phyloP scores from a whole-genome alignment of 163 green algal genomes.

The Scenedesmus sp. region DNA sequence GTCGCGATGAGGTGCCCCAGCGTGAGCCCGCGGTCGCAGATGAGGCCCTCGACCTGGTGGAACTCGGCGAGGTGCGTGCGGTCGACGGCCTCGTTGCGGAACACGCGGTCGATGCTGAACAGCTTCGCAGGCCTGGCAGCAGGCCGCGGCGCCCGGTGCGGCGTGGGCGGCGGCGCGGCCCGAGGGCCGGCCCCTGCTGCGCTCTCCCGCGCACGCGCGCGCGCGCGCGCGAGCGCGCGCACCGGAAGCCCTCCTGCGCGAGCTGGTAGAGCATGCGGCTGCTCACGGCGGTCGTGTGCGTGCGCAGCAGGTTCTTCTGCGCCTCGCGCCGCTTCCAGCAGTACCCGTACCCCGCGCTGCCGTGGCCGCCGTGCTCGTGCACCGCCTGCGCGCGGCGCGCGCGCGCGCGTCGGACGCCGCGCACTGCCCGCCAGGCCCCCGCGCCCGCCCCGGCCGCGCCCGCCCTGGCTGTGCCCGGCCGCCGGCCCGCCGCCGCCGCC shows the following conservation, averaged over 20 bases:
- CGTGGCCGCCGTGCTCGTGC: slow-evolving; percentile 94
- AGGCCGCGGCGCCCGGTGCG: too few relatives aligned
- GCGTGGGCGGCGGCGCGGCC: background rate
- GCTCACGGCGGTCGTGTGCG: slow-evolving; percentile 98
- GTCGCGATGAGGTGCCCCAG: slow-evolving; percentile 91
- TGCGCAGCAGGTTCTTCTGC: slow-evolving; percentile 99
- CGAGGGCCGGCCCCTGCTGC: background rate
- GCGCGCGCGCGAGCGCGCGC: too few relatives aligned
- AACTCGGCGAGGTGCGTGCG: slow-evolving; percentile 99
- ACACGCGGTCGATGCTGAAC: slow-evolving; percentile 99
- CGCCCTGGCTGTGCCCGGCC: too few relatives aligned
- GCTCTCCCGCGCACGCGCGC: background rate
- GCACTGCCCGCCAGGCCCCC: too few relatives aligned
- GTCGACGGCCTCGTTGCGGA: slow-evolving; percentile 96
- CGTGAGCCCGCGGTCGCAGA: slow-evolving; percentile 93
- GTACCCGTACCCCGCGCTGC: slow-evolving; percentile 94
- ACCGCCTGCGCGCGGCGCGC: slow-evolving; percentile 50
- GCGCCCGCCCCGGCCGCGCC: too few relatives aligned
- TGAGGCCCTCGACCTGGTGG: slow-evolving; percentile 88
- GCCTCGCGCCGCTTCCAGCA: slow-evolving; percentile 93
- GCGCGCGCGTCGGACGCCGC: too few relatives aligned
- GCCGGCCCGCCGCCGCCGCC: too few relatives aligned
- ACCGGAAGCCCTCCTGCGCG: slow-evolving; percentile 66
- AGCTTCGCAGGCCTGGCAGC: slow-evolving; percentile 91
- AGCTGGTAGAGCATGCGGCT: slow-evolving; percentile 97